Evolutionary conservation across 768 basidiomycete genomes (phyloP), one percentile per base, ranked within the genome.

Genomic region (Neoboletus brunneissimus): DNA sequence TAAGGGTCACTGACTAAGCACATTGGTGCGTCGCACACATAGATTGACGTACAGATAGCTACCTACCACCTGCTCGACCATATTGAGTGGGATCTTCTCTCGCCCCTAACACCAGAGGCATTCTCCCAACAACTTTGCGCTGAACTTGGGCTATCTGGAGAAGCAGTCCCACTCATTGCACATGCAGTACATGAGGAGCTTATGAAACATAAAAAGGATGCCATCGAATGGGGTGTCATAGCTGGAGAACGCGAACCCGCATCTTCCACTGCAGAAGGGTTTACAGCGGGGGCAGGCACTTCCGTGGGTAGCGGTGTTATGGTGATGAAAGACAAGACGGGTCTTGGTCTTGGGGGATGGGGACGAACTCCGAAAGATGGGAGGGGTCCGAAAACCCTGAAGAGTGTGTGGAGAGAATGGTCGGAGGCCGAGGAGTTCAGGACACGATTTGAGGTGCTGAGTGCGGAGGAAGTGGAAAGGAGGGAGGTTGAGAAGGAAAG

Each of bases 61-160:
- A 90, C 88, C 46, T 81, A 94, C 68, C 93, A 96, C 71, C 80
- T 99, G 1, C 78, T 90, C 54, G 97, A 99, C 74, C 91, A 94
- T 67, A 94, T 99, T 62, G 97, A 99, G 73, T 99, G 96, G 96
- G 96, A 99, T 72, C 81, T 98, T n/a, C 83, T 91, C 45, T 96
- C 95, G 4, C 82, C 89, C 4, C 80, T 98, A 37, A 95, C 93
- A 0, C 96, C 96, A 1, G 89, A 96, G 68, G 79, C 75, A 1
- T 98, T 98, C 65, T 83, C 96, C 0, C 73, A 75, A 38, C 85
- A 82, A 48, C 86, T 98, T 34, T 93, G 91, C 64, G 70, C 79
- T 23, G 97, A 98, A 59, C 82, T 98, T 16, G 94, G 94, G 8
- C 80, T 99, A 3, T 79, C 87, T 1, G 91, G 94, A 38, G 94